Conservation (phyloP, 441 rosid species). For the Syzygium malaccense region DNA sequence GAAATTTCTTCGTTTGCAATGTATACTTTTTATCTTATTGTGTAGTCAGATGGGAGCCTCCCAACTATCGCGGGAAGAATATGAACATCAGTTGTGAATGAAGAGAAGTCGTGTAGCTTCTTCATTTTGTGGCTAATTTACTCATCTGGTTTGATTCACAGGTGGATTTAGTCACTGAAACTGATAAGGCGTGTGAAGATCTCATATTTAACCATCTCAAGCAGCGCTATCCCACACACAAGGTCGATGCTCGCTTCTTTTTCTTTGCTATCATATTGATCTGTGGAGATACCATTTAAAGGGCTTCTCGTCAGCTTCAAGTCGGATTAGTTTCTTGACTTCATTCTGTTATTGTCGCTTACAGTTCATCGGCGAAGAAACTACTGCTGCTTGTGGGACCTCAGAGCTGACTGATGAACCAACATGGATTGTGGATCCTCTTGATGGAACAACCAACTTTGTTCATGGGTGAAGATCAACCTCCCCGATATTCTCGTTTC, state of each 20-base stretch:
- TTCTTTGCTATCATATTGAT: background rate
- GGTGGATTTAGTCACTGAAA: conserved; percentile 97
- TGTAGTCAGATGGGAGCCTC: background rate
- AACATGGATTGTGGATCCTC: conserved; percentile 99
- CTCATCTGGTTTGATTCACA: conserved; percentile 14
- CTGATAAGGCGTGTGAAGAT: conserved; percentile 95
- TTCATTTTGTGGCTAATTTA: background rate
- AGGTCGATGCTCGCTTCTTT: conserved; percentile 31
- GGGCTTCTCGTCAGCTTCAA: background rate
- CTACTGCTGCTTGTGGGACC: conserved; percentile 74
- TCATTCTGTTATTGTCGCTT: background rate
- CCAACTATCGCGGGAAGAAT: background rate
- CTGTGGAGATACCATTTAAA: background rate
- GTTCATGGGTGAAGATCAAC: conserved; percentile 69
- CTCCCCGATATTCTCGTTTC: background rate
- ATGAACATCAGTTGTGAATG: background rate
- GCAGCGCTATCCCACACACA: conserved; percentile 54
- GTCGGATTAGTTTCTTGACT: background rate
- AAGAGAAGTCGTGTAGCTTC: background rate
- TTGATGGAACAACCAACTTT: conserved; percentile 97
- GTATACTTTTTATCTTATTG: background rate
- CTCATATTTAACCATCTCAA: conserved; percentile 78
- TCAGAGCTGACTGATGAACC: conserved; percentile 85
- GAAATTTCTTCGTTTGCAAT: background rate
- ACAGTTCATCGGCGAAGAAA: conserved; percentile 97